phyloP scores from a whole-genome alignment of 306 rosid genomes.

The Delonix regia region DNA sequence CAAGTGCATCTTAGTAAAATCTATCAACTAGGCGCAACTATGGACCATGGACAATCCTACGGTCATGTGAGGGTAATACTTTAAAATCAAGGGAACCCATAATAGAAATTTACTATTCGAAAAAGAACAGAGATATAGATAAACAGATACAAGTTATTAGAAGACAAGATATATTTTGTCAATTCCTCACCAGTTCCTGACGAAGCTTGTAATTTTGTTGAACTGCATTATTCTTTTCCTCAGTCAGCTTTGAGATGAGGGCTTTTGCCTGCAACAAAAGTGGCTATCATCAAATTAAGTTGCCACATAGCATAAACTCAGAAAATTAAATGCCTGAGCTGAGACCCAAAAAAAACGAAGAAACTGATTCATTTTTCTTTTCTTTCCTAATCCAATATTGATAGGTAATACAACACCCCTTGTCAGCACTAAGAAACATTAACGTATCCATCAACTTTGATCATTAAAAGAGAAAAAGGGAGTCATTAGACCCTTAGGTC shows the following conservation, averaged over 20 bases:
- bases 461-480: slow-evolving; percentile 7
- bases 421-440: slow-evolving; percentile 9
- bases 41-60: slow-evolving; percentile 17
- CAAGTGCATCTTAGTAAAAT: slow-evolving; percentile 13
- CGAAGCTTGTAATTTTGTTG: slow-evolving; percentile 74
- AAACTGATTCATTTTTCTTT: slow-evolving; percentile 1
- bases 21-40: slow-evolving; percentile 19
- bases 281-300: slow-evolving; percentile 2
- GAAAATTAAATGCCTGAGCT: background rate
- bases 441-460: slow-evolving; percentile 25
- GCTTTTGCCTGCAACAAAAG: slow-evolving; percentile 66
- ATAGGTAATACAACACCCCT: slow-evolving; percentile 14
- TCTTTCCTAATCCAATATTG: background rate
- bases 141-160: background rate
- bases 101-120: slow-evolving; percentile 21
- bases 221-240: slow-evolving; percentile 71
- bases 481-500: background rate
- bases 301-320: background rate
- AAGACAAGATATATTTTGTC: slow-evolving; percentile 3
- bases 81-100: slow-evolving; percentile 17
- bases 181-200: slow-evolving; percentile 81
- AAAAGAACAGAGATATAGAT: slow-evolving; percentile 17
- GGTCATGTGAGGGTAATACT: background rate
- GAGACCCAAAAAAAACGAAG: slow-evolving; percentile 7
- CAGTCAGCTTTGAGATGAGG: slow-evolving; percentile 66